phyloP scores from a whole-genome alignment of 2,329 filamentous ascomycete species.

The Fusarium sp. region DNA sequence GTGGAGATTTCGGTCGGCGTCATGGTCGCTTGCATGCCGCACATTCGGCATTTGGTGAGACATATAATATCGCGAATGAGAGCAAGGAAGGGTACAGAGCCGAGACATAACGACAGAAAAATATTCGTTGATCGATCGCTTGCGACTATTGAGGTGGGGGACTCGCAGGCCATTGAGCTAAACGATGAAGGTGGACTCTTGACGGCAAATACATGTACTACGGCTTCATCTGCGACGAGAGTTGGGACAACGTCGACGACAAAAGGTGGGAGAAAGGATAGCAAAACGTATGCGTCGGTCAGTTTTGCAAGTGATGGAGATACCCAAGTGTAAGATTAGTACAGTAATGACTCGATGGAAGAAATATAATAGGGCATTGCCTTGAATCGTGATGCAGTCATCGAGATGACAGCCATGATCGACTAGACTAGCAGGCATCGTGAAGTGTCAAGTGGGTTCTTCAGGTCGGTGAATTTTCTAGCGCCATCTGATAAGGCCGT shows the following conservation, averaged over 20 bases:
- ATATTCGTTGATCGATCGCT: slow-evolving; percentile 25
- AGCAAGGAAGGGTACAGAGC: background rate
- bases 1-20: slow-evolving; percentile 15
- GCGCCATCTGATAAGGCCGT: slow-evolving; percentile 14
- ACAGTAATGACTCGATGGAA: background rate
- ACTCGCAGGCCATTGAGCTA: background rate
- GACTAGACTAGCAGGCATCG: slow-evolving; percentile 10
- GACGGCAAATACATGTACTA: background rate
- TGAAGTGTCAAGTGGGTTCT: slow-evolving; percentile 3
- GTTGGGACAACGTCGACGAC: background rate
- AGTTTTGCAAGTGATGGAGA: slow-evolving; percentile 15
- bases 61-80: background rate
- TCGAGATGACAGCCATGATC: background rate
- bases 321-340: background rate
- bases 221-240: background rate
- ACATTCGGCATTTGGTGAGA: slow-evolving; percentile 4
- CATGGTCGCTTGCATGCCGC: slow-evolving; percentile 29
- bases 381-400: background rate
- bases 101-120: background rate
- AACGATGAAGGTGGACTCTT: background rate
- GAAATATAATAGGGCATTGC: background rate
- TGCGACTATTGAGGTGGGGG: background rate
- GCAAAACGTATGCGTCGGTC: background rate
- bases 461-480: slow-evolving; percentile 1
- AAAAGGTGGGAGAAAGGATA: background rate